Base-by-base conservation (phyloP, 257 asterid species). In the Eucommia ulmoides region DNA sequence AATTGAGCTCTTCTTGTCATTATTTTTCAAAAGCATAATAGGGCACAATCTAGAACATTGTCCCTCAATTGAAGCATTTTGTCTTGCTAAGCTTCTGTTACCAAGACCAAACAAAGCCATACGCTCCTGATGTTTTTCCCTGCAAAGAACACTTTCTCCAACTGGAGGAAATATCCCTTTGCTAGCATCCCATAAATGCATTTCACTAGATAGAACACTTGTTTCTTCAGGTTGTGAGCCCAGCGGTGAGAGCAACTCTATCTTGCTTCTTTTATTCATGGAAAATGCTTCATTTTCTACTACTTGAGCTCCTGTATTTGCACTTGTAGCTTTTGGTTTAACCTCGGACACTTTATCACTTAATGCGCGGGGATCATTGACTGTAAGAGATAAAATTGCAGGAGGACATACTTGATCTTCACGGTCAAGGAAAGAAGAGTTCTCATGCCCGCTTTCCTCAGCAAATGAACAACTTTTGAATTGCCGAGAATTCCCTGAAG, bases 181-280 rank as follows among this genome's bases (percentile, higher is more conserved):
- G 66, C 50, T 45, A 58, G 60, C 58, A 69, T 84, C 89, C 97
- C 95, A 88, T 71, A 84, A 66, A 69, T 71, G 74, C 29, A 62
- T 48, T 33, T 29, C 33, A 56, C 61, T 59, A 45, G 45, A 26
- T 38, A 52, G 19, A 9, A 47, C 58, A 60, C 20, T 24, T 24
- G 64, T 64, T 48, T 60, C 62, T 66, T 74, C 74, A 51, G 61
- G 57, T 25, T 65, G 53, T 19, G 57, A 55, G 38, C 59, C 20
- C 44, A 29, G 49, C 33, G 75, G 56, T 52, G 74, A 46, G 23
- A 18, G 21, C 3, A 35, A 52, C 41, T 52, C 65, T 20, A 33
- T 2, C n/a, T 64, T 52, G 17, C 19, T 19, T 21, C 41, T 41
- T 48, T 56, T 24, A 56, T 18, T 51, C 38, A 53, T 48, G 10